Evolutionary conservation across 2,329 filamentous ascomycete genomes (phyloP).

Genomic region (Fusarium pseudoanthophilum): DNA sequence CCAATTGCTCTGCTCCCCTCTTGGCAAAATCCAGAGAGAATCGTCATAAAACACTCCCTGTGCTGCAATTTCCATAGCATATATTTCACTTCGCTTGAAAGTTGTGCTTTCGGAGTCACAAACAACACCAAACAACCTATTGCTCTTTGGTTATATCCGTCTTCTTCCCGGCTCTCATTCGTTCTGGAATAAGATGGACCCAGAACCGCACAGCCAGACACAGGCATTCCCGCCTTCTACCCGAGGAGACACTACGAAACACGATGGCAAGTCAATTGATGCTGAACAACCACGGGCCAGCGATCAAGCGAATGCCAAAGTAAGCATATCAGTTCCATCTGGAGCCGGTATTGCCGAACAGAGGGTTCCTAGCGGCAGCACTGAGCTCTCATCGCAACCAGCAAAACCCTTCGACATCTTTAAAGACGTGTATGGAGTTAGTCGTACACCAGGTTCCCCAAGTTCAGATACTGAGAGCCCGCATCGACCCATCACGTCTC

Average conservation of each 20-base stretch:
- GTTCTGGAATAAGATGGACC: slow-evolving; percentile 20
- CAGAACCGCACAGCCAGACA: slow-evolving; percentile 12
- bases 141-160: slow-evolving; percentile 25
- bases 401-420: background rate
- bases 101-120: background rate
- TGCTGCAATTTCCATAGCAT: background rate
- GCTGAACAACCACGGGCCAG: background rate
- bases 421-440: slow-evolving; percentile 5
- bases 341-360: background rate
- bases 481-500: slow-evolving; percentile 37
- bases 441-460: slow-evolving; percentile 6
- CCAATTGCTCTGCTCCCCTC: background rate
- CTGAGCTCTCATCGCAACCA: background rate
- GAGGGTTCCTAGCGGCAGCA: background rate
- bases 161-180: slow-evolving; percentile 19
- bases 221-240: slow-evolving; percentile 16
- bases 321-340: background rate
- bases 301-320: background rate
- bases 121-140: background rate
- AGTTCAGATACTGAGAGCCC: background rate
- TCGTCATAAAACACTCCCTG: background rate
- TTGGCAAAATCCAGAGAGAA: background rate
- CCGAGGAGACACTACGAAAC: slow-evolving; percentile 5
- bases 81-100: background rate
- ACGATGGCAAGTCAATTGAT: background rate